phyloP scores from a whole-genome alignment of 768 basidiomycete species.

The Phaffia tasmanica region DNA sequence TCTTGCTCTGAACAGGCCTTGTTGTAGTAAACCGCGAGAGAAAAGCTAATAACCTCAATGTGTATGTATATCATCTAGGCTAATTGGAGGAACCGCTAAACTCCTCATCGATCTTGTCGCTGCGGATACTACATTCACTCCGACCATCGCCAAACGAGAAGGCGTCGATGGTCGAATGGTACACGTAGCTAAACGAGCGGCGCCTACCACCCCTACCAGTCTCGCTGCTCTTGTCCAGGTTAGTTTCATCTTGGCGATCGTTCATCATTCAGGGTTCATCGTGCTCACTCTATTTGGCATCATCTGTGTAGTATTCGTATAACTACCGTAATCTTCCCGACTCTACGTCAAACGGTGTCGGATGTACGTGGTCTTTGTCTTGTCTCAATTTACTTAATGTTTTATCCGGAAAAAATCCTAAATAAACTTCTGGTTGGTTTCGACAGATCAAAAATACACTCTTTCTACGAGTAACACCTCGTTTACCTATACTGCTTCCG shows the following conservation, averaged over 20 bases:
- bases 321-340: constrained; percentile 44
- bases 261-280: background rate
- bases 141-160: constrained; percentile 17
- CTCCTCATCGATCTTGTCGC: constrained; percentile 28
- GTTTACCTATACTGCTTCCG: constrained; percentile 35
- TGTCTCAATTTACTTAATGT: constrained; percentile 16
- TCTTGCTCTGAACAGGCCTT: background rate
- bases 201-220: background rate
- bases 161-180: background rate
- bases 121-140: constrained; percentile 26
- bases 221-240: background rate
- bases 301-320: constrained; percentile 5
- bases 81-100: constrained; percentile 23
- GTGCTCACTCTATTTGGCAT: background rate
- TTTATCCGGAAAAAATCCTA: background rate
- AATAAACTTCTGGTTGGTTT: constrained; percentile 28
- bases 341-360: constrained; percentile 25
- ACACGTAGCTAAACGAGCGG: constrained; percentile 4
- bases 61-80: background rate
- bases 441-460: constrained; percentile 33
- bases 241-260: background rate
- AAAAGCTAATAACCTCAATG: background rate
- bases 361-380: background rate
- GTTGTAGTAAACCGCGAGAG: too few species aligned
- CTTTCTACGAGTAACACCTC: constrained; percentile 28